phyloP scores from a whole-genome alignment of 768 basidiomycete genomes.

The Pleurotus platypus region DNA sequence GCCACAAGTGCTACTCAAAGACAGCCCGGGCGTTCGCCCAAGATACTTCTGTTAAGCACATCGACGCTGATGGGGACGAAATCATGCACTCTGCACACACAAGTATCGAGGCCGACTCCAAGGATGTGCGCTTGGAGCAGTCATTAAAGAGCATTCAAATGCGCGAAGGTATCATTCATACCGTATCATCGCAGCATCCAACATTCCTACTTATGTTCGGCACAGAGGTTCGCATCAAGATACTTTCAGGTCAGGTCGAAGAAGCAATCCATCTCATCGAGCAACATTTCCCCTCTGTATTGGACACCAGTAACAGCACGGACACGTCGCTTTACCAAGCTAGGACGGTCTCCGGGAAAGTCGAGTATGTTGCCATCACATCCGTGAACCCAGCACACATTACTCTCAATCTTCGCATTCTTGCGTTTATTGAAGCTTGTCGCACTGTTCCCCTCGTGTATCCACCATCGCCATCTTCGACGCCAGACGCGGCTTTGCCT shows the following conservation, averaged over 20 bases:
- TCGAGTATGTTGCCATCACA: slow-evolving; percentile 52
- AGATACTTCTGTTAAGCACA: slow-evolving; percentile 58
- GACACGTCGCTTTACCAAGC: slow-evolving; percentile 14
- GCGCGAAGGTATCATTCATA: slow-evolving; percentile 46
- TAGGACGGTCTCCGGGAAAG: slow-evolving; percentile 25
- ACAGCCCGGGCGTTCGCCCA: slow-evolving; percentile 67
- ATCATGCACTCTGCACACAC: slow-evolving; percentile 28
- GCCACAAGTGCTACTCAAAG: slow-evolving; percentile 66
- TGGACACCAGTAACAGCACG: slow-evolving; percentile 27
- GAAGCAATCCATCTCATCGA: slow-evolving; percentile 67
- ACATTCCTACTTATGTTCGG: neutral
- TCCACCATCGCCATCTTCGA: slow-evolving; percentile 18
- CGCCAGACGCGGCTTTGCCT: slow-evolving; percentile 7
- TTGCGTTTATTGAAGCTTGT: slow-evolving; percentile 83
- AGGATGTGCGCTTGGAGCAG: slow-evolving; percentile 25
- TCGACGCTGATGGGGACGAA: slow-evolving; percentile 73
- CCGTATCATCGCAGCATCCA: neutral
- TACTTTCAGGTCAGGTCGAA: slow-evolving; percentile 74
- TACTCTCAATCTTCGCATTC: slow-evolving; percentile 80
- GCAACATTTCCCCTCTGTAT: slow-evolving; percentile 71
- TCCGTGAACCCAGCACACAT: slow-evolving; percentile 76
- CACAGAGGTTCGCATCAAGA: slow-evolving; percentile 64
- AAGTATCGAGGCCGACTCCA: slow-evolving; percentile 13
- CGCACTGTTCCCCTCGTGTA: slow-evolving; percentile 65
- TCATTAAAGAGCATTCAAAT: slow-evolving; percentile 43